A percentile compares a stretch with the other conserved stretches of the same genome.
Evolutionary conservation across 768 basidiomycete genomes (phyloP).

Genomic region (Cystobasidium tubakii): DNA sequence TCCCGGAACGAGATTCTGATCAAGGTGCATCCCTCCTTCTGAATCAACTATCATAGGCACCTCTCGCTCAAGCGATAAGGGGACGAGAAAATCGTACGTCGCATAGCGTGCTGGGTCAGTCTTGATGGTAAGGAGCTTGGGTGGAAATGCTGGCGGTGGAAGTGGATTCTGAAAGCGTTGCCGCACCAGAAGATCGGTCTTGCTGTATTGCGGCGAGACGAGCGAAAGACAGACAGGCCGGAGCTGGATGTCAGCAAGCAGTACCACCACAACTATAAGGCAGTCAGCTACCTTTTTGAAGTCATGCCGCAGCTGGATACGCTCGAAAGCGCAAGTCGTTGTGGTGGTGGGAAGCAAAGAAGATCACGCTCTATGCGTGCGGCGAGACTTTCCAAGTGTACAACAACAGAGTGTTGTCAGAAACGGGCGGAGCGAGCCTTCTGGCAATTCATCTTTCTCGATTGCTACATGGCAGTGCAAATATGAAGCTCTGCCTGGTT

Average conservation of each 20-base stretch:
- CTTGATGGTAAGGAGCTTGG: conserved; percentile 85
- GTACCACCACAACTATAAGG: too few relatives aligned
- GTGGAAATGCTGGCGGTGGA: conserved; percentile 92
- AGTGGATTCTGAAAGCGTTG: conserved; percentile 92
- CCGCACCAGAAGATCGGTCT: conserved; percentile 64
- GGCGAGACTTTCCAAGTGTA: background rate
- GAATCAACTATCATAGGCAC: conserved; percentile 95
- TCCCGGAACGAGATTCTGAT: conserved; percentile 78
- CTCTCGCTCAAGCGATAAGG: conserved; percentile 70
- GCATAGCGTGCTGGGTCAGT: conserved; percentile 84
- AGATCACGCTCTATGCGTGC: background rate
- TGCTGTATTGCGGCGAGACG: conserved; percentile 7
- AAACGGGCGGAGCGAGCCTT: too few relatives aligned
- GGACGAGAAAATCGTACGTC: conserved; percentile 73
- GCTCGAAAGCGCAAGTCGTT: background rate
- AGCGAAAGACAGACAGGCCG: too few relatives aligned
- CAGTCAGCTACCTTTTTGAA: conserved; percentile 1
- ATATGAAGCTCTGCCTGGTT: too few relatives aligned
- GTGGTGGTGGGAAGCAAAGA: background rate
- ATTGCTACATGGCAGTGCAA: background rate
- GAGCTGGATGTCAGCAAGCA: too few relatives aligned
- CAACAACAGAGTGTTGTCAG: too few relatives aligned
- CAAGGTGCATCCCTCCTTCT: conserved; percentile 92
- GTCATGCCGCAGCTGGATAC: background rate
- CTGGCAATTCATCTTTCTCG: too few relatives aligned